A percentile compares a stretch with the other conserved stretches of the same genome.
phyloP scores from a whole-genome alignment of 192 early-diverging fungal genomes.

The Phlyctochytrium planicorne region DNA sequence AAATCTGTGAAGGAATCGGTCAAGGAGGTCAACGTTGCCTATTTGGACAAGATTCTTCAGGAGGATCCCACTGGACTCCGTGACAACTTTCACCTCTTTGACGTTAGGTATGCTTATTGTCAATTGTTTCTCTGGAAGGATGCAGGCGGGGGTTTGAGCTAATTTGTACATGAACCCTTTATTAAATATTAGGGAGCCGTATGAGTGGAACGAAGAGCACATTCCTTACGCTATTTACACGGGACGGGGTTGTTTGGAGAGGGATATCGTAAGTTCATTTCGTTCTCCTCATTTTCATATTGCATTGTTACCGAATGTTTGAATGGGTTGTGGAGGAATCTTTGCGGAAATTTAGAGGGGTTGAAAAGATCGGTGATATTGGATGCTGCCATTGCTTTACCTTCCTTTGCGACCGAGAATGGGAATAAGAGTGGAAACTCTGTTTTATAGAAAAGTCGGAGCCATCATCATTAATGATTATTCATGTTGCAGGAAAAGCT shows the following conservation, averaged over 20 bases:
- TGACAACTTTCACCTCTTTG: slow-evolving; percentile 38
- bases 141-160: neutral
- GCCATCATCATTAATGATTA: neutral
- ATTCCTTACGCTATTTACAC: slow-evolving; percentile 54
- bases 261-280: slow-evolving; percentile 44
- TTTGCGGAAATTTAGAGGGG: neutral
- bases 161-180: neutral
- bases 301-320: neutral
- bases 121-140: neutral
- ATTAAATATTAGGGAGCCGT: slow-evolving; percentile 39
- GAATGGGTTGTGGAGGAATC: too few relatives aligned
- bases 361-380: neutral
- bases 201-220: slow-evolving; percentile 55
- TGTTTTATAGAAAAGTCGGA: too few relatives aligned
- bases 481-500: slow-evolving; percentile 40
- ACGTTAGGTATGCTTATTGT: slow-evolving; percentile 37
- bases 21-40: slow-evolving; percentile 31
- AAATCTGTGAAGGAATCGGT: slow-evolving; percentile 25
- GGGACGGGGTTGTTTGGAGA: slow-evolving; percentile 49
- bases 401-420: neutral
- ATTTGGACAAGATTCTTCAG: slow-evolving; percentile 30
- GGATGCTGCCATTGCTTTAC: neutral
- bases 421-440: too few relatives aligned
- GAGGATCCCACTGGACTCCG: slow-evolving; percentile 20
- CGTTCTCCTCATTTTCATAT: neutral